Conservation (phyloP, 2,329 filamentous ascomycete species). For the Xylariaceae sp. region DNA sequence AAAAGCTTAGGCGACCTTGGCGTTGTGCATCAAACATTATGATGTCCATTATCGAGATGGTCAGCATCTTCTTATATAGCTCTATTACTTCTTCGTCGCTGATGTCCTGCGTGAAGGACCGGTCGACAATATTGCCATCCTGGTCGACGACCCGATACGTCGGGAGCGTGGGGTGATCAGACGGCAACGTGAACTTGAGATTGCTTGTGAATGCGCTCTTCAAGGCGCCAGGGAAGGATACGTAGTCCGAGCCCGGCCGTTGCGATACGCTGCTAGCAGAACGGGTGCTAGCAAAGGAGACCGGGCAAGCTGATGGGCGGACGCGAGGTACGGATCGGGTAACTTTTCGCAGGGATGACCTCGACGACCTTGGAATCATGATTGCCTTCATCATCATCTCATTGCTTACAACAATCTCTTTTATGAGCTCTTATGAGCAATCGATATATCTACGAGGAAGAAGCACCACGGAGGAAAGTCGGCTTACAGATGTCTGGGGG, state of each 20-base stretch:
- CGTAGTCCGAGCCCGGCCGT: constrained; percentile 50
- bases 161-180: constrained; percentile 69
- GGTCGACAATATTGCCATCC: constrained; percentile 77
- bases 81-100: constrained; percentile 58
- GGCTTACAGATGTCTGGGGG: constrained; percentile 3
- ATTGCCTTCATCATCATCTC: constrained; percentile 26
- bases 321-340: constrained; percentile 21
- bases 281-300: constrained; percentile 28
- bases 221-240: constrained; percentile 87
- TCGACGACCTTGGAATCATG: constrained; percentile 22
- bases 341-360: constrained; percentile 23
- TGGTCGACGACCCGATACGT: constrained; percentile 92
- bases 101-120: constrained; percentile 63
- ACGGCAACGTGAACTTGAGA: constrained; percentile 72
- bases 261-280: constrained; percentile 51
- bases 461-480: constrained; percentile 3
- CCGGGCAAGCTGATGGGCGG: constrained; percentile 10
- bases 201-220: constrained; percentile 86
- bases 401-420: constrained; percentile 1
- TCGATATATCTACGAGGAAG: not conserved
- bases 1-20: constrained; percentile 91
- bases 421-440: not conserved
- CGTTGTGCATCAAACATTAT: constrained; percentile 98
- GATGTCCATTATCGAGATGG: constrained; percentile 80
- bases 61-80: constrained; percentile 63